These are phyloP conservation scores for Litsea cubeba DNA, from an alignment of 164 flowering plant species.

Conservation along the genomic window DNA sequence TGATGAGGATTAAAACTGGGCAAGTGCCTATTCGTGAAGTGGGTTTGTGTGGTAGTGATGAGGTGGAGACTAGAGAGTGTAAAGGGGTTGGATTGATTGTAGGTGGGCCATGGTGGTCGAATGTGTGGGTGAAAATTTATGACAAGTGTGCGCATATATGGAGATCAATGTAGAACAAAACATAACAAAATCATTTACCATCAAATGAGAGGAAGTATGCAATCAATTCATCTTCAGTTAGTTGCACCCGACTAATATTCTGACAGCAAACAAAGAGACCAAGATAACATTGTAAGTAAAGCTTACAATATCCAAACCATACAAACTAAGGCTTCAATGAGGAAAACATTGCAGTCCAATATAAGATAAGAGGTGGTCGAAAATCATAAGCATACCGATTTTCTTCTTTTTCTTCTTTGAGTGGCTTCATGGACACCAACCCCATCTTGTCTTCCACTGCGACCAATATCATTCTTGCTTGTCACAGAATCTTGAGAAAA, in stretches of 20 bases:
- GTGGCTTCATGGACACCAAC: constrained; percentile 24
- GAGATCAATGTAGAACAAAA: background rate
- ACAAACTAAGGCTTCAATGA: background rate
- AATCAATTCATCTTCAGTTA: constrained; percentile 79
- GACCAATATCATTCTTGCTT: constrained; percentile 8
- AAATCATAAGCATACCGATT: constrained; percentile 34
- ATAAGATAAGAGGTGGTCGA: background rate
- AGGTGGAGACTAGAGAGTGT: too few species aligned
- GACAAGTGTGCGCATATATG: too few species aligned
- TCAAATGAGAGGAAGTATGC: constrained; percentile 79
- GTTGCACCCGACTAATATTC: constrained; percentile 54
- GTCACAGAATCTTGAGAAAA: constrained; percentile 16
- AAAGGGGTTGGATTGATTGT: too few species aligned
- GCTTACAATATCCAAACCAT: background rate
- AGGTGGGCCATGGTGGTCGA: too few species aligned
- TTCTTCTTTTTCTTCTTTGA: constrained; percentile 49
- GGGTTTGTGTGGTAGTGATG: too few species aligned
- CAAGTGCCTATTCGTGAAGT: too few species aligned
- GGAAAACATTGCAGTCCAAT: background rate
- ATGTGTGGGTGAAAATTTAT: too few species aligned
- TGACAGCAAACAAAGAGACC: constrained; percentile 18
- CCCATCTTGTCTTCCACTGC: constrained; percentile 23
- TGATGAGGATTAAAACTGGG: too few species aligned
- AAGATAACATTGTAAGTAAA: constrained; percentile 2
- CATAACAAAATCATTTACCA: constrained; percentile 37